Evolutionary conservation across 441 rosid genomes (phyloP).

Genomic region (Rhodomyrtus psidioides): DNA sequence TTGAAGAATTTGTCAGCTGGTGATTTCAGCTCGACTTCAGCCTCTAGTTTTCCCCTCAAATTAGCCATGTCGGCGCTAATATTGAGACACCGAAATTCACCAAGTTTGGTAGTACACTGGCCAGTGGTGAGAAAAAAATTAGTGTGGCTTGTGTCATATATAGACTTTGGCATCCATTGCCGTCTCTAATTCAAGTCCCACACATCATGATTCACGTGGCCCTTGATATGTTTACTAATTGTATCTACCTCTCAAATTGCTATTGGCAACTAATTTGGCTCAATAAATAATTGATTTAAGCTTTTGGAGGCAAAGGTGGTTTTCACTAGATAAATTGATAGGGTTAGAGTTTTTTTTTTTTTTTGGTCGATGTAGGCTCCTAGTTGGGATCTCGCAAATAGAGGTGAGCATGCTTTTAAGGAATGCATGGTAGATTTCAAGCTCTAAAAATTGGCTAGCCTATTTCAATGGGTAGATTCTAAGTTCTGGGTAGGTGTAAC

Average conservation of each 20-base stretch:
- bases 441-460: too few species aligned
- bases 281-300: too few species aligned
- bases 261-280: too few species aligned
- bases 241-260: neutral
- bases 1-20: conserved; percentile 4
- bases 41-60: neutral
- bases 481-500: too few species aligned
- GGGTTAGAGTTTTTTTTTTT: too few species aligned
- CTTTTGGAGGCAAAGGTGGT: too few species aligned
- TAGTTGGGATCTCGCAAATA: too few species aligned
- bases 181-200: neutral
- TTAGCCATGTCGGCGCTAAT: neutral
- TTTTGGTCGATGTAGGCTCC: too few species aligned
- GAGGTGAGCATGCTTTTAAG: too few species aligned
- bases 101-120: neutral
- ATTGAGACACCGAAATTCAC: neutral
- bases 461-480: too few species aligned
- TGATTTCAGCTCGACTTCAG: neutral
- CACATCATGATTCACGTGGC: neutral
- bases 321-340: too few species aligned
- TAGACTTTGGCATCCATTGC: neutral
- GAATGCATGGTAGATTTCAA: too few species aligned
- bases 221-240: neutral
- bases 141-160: neutral
- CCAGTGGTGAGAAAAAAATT: neutral